A percentile compares a stretch with the other conserved stretches of the same genome.
Conservation (phyloP, 148 eudicot species). For the Nyssa sinensis region DNA sequence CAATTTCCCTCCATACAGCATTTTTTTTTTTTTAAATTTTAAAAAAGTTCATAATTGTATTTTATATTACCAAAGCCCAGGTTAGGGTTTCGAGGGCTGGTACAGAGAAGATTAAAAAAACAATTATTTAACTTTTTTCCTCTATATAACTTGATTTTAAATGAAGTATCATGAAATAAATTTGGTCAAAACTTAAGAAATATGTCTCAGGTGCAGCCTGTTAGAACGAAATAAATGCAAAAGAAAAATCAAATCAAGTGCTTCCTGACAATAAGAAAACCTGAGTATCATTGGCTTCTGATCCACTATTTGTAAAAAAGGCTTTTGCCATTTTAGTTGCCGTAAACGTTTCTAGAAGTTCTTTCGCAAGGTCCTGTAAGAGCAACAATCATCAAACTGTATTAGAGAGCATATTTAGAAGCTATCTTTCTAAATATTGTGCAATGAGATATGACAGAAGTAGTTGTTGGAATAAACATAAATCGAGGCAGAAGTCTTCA, state of each 20-base stretch:
- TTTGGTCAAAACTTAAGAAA: background rate
- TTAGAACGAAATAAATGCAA: background rate
- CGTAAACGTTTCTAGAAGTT: slow-evolving; percentile 69
- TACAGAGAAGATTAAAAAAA: too few species aligned
- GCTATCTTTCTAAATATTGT: background rate
- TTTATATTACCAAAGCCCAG: too few species aligned
- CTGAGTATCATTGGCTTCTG: slow-evolving; percentile 98
- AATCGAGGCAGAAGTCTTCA: too few species aligned
- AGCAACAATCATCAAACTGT: background rate
- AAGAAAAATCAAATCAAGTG: too few species aligned
- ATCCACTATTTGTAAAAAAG: slow-evolving; percentile 93
- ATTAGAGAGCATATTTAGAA: background rate
- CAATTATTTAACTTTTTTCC: too few species aligned
- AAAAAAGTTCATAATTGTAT: background rate
- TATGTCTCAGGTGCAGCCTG: background rate
- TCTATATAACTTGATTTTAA: too few species aligned
- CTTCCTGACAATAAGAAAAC: slow-evolving; percentile 24
- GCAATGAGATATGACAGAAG: background rate
- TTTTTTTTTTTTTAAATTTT: background rate
- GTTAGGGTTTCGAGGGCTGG: too few species aligned
- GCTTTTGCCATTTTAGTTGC: slow-evolving; percentile 81
- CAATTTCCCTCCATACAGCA: background rate
- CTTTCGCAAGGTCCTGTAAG: slow-evolving; percentile 92
- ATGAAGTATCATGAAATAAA: too few species aligned
- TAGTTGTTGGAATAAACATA: background rate